These are phyloP conservation scores for Agapanthus africanus DNA, from an alignment of 106 monocot species.

Conservation along the genomic window DNA sequence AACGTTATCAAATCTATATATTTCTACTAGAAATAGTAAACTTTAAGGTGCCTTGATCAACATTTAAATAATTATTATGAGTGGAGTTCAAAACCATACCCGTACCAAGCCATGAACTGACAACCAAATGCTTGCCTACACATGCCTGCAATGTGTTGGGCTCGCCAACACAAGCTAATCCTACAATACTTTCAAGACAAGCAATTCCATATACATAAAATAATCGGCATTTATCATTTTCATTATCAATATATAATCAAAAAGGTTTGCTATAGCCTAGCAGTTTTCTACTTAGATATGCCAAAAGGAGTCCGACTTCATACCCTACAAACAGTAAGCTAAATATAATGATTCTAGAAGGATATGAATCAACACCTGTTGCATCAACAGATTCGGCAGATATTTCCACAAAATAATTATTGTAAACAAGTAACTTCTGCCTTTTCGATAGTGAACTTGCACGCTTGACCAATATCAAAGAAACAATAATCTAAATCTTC, in stretches of 20 bases:
- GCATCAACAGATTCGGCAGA: neutral
- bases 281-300: conserved; percentile 3
- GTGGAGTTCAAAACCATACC: conserved; percentile 34
- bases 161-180: conserved; percentile 21
- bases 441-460: neutral
- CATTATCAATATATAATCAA: conserved; percentile 4
- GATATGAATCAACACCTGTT: neutral
- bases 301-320: neutral
- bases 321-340: conserved; percentile 6
- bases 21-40: conserved; percentile 1
- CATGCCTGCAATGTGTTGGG: conserved; percentile 25
- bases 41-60: neutral
- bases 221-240: conserved; percentile 1
- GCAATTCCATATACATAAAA: conserved; percentile 19
- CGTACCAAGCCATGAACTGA: conserved; percentile 26
- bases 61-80: conserved; percentile 17
- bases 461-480: neutral
- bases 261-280: conserved; percentile 5
- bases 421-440: neutral
- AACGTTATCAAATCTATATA: neutral
- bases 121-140: conserved; percentile 16
- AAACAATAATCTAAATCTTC: neutral
- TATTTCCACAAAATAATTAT: conserved; percentile 1
- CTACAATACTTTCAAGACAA: conserved; percentile 18
- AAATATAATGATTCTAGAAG: neutral